A percentile compares a stretch with the other conserved stretches of the same genome.
Evolutionary conservation across 2,329 filamentous ascomycete species (phyloP).

Genomic region (Fusarium decemcellulare): DNA sequence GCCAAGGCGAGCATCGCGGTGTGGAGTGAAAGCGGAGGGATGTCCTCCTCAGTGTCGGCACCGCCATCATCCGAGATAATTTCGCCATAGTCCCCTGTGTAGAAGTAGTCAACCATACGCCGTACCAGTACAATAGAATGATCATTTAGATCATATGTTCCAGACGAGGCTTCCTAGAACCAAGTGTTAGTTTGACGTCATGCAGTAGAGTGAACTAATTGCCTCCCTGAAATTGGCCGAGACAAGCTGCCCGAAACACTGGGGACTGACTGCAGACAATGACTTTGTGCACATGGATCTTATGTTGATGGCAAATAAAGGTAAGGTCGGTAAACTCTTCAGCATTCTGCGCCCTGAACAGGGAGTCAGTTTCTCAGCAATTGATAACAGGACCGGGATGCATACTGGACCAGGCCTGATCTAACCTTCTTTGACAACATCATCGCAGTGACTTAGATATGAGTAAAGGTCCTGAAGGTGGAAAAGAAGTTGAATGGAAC

Average conservation of each 20-base stretch:
- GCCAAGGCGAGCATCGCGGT: conserved; percentile 23
- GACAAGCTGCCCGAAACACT: neutral
- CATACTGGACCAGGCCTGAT: neutral
- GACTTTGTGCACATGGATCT: neutral
- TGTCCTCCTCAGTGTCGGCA: neutral
- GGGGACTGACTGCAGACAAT: conserved; percentile 5
- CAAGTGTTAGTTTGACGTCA: neutral
- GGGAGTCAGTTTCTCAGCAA: neutral
- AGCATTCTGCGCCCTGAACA: neutral
- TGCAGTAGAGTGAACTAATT: no score
- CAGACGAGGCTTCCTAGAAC: conserved; percentile 13
- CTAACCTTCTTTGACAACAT: neutral
- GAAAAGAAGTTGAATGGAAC: no score
- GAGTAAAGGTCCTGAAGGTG: neutral
- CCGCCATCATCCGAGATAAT: neutral
- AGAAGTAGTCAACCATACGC: conserved; percentile 36
- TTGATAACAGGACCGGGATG: neutral
- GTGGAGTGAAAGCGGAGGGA: neutral
- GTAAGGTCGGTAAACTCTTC: conserved; percentile 13
- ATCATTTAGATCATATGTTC: conserved; percentile 21
- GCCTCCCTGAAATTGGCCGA: conserved; percentile 18
- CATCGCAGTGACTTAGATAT: neutral
- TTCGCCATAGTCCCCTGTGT: conserved; percentile 16
- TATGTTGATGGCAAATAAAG: conserved; percentile 1
- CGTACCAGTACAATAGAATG: conserved; percentile 3